phyloP scores from a whole-genome alignment of 2,329 filamentous ascomycete genomes.

The Lasiodiplodia citricola region DNA sequence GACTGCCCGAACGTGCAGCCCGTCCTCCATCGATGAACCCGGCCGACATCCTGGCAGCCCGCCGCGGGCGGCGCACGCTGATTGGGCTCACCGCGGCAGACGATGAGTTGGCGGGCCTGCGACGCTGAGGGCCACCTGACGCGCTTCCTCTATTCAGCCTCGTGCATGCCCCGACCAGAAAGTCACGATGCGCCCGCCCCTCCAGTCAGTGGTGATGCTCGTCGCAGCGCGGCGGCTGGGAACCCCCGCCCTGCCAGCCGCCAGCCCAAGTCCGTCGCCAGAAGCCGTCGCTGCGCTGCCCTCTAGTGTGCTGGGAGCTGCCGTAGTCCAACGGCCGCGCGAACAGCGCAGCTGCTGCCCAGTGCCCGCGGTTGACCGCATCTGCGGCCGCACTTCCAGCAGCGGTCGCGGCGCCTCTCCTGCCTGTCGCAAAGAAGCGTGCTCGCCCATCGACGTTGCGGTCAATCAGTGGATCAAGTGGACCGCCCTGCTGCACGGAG shows the following conservation, averaged over 20 bases:
- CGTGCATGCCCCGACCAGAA: slow-evolving; percentile 18
- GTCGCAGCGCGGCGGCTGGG: not conserved
- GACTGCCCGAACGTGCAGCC: slow-evolving; percentile 9
- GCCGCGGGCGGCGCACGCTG: not conserved
- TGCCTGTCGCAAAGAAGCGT: slow-evolving; percentile 7
- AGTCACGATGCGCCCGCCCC: slow-evolving; percentile 7
- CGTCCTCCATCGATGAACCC: slow-evolving; percentile 4
- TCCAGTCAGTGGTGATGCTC: not conserved
- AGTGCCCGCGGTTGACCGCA: slow-evolving; percentile 22
- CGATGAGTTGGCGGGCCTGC: not conserved
- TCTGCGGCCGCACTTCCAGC: slow-evolving; percentile 20
- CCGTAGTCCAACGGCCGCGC: slow-evolving; percentile 18
- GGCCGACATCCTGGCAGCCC: not conserved
- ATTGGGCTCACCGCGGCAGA: not conserved
- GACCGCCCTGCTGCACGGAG: slow-evolving; percentile 24
- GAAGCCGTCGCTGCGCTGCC: not conserved
- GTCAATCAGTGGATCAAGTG: slow-evolving; percentile 25
- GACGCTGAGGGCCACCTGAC: slow-evolving; percentile 17
- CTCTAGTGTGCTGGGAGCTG: slow-evolving; percentile 1
- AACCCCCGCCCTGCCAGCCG: not conserved
- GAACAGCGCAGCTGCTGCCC: slow-evolving; percentile 10
- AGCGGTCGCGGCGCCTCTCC: not conserved
- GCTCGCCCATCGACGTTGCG: slow-evolving; percentile 15
- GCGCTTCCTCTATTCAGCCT: slow-evolving; percentile 20
- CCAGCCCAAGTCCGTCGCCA: not conserved